Percentiles rank a stretch among this genome's conserved stretches.
Conservation (phyloP, 345 rosid genomes). For the Excoecaria cochinchinensis region DNA sequence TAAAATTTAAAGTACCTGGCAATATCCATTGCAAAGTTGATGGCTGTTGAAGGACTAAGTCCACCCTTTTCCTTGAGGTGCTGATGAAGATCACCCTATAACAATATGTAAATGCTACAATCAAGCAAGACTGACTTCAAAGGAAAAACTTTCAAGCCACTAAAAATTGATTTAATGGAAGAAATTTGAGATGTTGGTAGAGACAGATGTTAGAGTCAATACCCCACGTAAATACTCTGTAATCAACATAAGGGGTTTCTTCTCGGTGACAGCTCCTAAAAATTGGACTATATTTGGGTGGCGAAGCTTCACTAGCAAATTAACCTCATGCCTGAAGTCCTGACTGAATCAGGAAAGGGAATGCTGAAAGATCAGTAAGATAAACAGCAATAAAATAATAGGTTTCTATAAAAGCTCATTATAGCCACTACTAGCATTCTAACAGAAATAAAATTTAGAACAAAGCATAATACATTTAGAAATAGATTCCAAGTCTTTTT, state of each 20-base stretch:
- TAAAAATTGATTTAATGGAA: slow-evolving; percentile 6
- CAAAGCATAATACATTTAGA: neutral
- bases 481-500: neutral
- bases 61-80: slow-evolving; percentile 92
- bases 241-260: slow-evolving; percentile 98
- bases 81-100: slow-evolving; percentile 97
- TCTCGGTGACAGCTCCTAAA: slow-evolving; percentile 97
- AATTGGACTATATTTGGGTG: slow-evolving; percentile 99
- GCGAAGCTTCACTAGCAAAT: slow-evolving; percentile 95
- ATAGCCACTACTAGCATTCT: neutral
- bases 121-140: slow-evolving; percentile 13
- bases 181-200: slow-evolving; percentile 4
- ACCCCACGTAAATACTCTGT: slow-evolving; percentile 97
- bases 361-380: slow-evolving; percentile 16
- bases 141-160: slow-evolving; percentile 8
- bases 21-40: slow-evolving; percentile 91
- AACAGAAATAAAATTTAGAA: no score
- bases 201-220: slow-evolving; percentile 23
- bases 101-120: slow-evolving; percentile 20
- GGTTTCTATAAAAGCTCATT: neutral
- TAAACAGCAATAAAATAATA: slow-evolving; percentile 6
- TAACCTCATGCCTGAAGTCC: slow-evolving; percentile 99
- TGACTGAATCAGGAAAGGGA: slow-evolving; percentile 56
- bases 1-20: slow-evolving; percentile 51
- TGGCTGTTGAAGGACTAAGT: slow-evolving; percentile 81